Evolutionary conservation across 306 rosid species (phyloP), one percentile per base, ranked within the genome.

Genomic region (Castanea sativa): DNA sequence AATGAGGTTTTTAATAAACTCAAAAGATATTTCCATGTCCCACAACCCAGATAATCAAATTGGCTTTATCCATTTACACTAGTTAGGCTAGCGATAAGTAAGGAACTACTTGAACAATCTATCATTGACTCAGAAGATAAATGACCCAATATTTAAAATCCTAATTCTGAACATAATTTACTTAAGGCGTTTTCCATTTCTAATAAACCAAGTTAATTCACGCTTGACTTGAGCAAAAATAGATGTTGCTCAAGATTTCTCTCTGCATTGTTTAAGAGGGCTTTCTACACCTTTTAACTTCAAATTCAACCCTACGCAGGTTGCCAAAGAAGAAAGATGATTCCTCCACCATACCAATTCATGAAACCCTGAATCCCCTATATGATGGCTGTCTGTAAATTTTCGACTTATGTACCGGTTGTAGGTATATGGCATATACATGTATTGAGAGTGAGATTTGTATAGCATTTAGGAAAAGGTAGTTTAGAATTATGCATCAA

Each of bases 271-370:
- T 49, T 8, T 45, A 10, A 25, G n/a, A 7, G 58, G 16, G 70
- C 1, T 69, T 56, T 13, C 60, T 25, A 10, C 27, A 68, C 19
- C 9, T 70, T 45, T 64, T 63, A 53, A 74, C 29, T 1, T 19
- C 13, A 1, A 38, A 11, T 6, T 27, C 35, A 41, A 21, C 7
- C 18, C 11, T 64, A 43, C 59, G 81, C 85, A 82, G 78, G 78
- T 71, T 72, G 78, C 43, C 64, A 64, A 45, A 71, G 79, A 73
- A 65, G 74, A 73, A 73, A 82, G 67, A 83, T 79, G 65, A 55
- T 75, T 32, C 84, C 81, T 53, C 87, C 84, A 12, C 74, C 83
- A 55, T 25, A 21, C 18, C 77, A 69, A 55, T 70, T 55, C 71
- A 71, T 71, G 79, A 71, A 71, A 53, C 52, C 78, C 15, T 45